Conservation (phyloP, 768 basidiomycete species). For the Auriscalpium orientale region DNA sequence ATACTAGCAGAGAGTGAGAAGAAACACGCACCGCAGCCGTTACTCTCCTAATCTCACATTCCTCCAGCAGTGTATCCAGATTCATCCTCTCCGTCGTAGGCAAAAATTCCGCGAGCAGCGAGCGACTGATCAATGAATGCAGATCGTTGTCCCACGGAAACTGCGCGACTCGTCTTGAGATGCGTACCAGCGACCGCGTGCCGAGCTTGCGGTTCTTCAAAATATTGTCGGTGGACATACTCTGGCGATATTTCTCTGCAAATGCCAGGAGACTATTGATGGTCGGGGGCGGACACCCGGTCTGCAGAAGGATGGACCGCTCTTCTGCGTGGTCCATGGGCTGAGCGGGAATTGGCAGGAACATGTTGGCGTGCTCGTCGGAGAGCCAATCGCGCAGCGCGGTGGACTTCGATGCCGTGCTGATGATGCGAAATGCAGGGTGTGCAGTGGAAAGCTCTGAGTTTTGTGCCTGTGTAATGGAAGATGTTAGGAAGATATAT, state of each 20-base stretch:
- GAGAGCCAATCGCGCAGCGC: constrained; percentile 65
- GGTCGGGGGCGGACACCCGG: constrained; percentile 36
- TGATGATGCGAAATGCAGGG: constrained; percentile 53
- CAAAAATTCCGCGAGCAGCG: constrained; percentile 53
- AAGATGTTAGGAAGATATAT: too few species aligned
- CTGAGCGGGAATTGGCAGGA: constrained; percentile 52
- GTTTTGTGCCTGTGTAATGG: constrained; percentile 3
- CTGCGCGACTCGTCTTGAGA: constrained; percentile 41
- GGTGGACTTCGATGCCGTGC: constrained; percentile 54
- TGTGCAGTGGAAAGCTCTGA: constrained; percentile 44
- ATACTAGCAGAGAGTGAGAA: background rate
- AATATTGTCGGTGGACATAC: constrained; percentile 46
- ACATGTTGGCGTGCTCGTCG: constrained; percentile 65
- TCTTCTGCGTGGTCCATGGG: constrained; percentile 55
- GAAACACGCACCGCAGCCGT: constrained; percentile 33
- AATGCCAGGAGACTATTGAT: constrained; percentile 41
- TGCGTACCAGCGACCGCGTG: constrained; percentile 49
- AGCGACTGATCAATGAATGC: constrained; percentile 37
- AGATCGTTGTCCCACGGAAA: constrained; percentile 40
- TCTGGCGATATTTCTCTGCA: constrained; percentile 49
- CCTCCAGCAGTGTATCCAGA: constrained; percentile 42
- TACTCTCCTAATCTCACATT: constrained; percentile 36
- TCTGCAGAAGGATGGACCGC: constrained; percentile 35
- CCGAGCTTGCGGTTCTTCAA: constrained; percentile 59
- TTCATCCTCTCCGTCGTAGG: constrained; percentile 51